A percentile compares a stretch with the other conserved stretches of the same genome.
Conservation (phyloP, 2,329 filamentous ascomycete genomes). For the Parastagonospora nodorum region DNA sequence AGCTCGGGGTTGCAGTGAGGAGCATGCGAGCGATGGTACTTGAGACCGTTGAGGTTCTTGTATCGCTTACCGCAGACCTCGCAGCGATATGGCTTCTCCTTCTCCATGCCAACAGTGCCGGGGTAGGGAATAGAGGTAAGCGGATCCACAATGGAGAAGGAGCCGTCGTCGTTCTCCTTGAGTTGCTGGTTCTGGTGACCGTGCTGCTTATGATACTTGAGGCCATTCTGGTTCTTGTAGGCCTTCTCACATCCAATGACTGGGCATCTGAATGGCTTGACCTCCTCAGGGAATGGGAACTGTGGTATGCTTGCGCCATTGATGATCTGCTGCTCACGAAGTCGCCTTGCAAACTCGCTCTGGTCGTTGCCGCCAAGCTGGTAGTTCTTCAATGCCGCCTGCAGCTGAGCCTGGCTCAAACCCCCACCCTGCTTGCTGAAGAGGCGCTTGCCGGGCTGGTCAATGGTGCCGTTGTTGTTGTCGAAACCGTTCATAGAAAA, state of each 20-base stretch:
- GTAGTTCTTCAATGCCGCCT: slow-evolving; percentile 75
- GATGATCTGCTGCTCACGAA: slow-evolving; percentile 68
- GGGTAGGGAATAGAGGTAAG: slow-evolving; percentile 94
- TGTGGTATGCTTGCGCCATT: slow-evolving; percentile 53
- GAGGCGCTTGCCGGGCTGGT: slow-evolving; percentile 91
- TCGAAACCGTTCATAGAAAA: slow-evolving; percentile 50
- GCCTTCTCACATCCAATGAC: slow-evolving; percentile 99
- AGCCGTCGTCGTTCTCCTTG: slow-evolving; percentile 95
- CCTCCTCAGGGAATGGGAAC: slow-evolving; percentile 71
- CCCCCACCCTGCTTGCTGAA: slow-evolving; percentile 81
- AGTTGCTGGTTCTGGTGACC: slow-evolving; percentile 96
- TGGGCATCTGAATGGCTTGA: slow-evolving; percentile 96
- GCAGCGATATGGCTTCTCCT: slow-evolving; percentile 98
- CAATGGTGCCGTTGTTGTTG: slow-evolving; percentile 63
- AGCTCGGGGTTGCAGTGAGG: slow-evolving; percentile 88
- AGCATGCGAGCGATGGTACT: slow-evolving; percentile 80
- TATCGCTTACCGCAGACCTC: slow-evolving; percentile 97
- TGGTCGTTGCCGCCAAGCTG: slow-evolving; percentile 69
- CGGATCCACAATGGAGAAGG: slow-evolving; percentile 97
- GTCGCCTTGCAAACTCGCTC: slow-evolving; percentile 71
- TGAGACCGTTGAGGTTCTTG: slow-evolving; percentile 97
- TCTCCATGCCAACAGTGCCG: slow-evolving; percentile 98
- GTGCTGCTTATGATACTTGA: slow-evolving; percentile 89
- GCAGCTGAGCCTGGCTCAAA: slow-evolving; percentile 69
- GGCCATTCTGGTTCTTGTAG: slow-evolving; percentile 98